These are phyloP conservation scores for Saturnispora besseyi DNA, from an alignment of 805 yeast genomes.

Conservation along the genomic window DNA sequence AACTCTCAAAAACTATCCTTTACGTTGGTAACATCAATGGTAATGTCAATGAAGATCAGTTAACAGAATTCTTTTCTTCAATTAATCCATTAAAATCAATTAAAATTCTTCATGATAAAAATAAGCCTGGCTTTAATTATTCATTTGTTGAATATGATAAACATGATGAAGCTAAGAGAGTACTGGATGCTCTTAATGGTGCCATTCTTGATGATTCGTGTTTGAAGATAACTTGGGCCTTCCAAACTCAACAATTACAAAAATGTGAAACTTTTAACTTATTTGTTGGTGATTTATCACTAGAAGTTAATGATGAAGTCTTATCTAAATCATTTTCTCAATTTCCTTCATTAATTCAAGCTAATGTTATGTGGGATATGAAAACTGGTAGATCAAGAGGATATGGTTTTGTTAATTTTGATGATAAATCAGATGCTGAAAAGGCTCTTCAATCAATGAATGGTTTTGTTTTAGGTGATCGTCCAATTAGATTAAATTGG, in stretches of 20 bases:
- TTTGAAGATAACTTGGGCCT: conserved; percentile 73
- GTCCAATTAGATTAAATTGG: conserved; percentile 81
- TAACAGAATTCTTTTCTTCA: conserved; percentile 51
- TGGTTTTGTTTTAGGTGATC: conserved; percentile 61
- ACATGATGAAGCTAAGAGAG: conserved; percentile 50
- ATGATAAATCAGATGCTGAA: conserved; percentile 60
- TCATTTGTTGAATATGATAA: conserved; percentile 72
- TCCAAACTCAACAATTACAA: conserved; percentile 63
- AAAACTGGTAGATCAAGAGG: conserved; percentile 88
- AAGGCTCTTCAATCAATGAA: conserved; percentile 63
- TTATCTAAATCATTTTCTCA: conserved; percentile 47
- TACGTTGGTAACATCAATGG: conserved; percentile 72
- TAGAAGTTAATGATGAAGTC: conserved; percentile 74
- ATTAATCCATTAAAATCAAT: conserved; percentile 55
- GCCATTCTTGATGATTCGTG: conserved; percentile 41
- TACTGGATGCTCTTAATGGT: conserved; percentile 54
- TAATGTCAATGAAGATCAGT: conserved; percentile 51
- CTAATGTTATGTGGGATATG: conserved; percentile 97
- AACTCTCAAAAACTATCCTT: conserved; percentile 59
- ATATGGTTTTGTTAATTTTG: conserved; percentile 81
- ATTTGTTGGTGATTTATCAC: conserved; percentile 79
- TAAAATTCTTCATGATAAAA: conserved; percentile 70
- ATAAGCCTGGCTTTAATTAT: conserved; percentile 63
- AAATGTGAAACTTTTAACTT: conserved; percentile 52
- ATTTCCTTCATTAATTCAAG: conserved; percentile 60